Base-by-base conservation (phyloP, 1,284 basidiomycete species). In the Melampsora abietis-canadensis region DNA sequence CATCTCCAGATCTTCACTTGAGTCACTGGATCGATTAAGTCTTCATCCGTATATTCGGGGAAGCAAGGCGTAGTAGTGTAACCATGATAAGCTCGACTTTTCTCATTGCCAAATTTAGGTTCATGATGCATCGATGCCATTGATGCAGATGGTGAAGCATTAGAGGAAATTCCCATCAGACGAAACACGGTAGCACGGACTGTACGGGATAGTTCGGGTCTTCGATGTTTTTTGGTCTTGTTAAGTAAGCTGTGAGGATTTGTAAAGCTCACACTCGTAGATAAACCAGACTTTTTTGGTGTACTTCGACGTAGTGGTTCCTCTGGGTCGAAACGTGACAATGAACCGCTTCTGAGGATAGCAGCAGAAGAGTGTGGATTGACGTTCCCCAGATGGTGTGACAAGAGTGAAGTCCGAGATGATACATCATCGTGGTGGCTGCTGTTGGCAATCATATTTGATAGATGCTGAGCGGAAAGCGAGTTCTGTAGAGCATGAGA, bases 61-160 rank as follows among this genome's bases (percentile, higher is more conserved):
- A 72, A 72, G 40, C 68, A 72, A 5, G 68, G 68, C 21, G 59
- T 48, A 37, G 68, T 63, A 47, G 68, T 72, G 27, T 72, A 72
- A 24, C 68, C 68, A 27, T 72, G 68, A 48, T 72, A 72, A 30
- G 61, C 61, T 34, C 68, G 21, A 40, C 61, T 72, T 47, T 72
- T 72, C 59, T 72, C 61, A 21, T 62, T 63, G 3, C 68, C 68
- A 27, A 72, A 72, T 48, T 72, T 72, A 34, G 60, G 51, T 19
- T 67, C 48, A 31, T 48, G 24, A 27, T 15, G 24, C 30, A 63
- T n/a, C 27, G 30, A 47, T 10, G 34, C 5, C n/a, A 51, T 19
- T 14, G 60, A 27, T n/a, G 30, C 47, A 6, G 61, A 21, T n/a
- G 68, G 61, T 12, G 59, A 57, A 19, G 61, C 46, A 34, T 30